These are phyloP conservation scores for Prunella vulgaris DNA, from an alignment of 257 asterid genomes.

Conservation along the genomic window DNA sequence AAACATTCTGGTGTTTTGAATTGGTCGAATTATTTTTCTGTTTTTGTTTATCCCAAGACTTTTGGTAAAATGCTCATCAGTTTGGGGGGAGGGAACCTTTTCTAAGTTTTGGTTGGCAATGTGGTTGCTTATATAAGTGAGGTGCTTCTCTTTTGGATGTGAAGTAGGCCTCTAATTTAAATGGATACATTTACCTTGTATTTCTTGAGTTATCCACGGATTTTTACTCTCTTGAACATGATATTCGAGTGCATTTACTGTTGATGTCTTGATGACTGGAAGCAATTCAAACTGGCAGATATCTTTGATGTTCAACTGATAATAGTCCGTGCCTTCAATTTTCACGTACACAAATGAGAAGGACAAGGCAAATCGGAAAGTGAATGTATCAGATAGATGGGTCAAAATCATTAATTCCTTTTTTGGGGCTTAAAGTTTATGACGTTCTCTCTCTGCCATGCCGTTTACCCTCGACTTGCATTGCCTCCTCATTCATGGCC, in stretches of 20 bases:
- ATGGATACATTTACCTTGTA: background rate
- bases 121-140: background rate
- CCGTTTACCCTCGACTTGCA: background rate
- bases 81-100: background rate
- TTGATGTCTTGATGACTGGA: background rate
- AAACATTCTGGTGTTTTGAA: background rate
- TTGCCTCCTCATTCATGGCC: background rate
- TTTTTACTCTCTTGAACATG: background rate
- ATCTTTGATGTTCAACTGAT: constrained; percentile 1
- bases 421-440: constrained; percentile 1
- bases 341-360: background rate
- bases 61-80: background rate
- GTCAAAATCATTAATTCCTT: background rate
- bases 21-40: background rate
- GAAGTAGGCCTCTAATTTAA: background rate
- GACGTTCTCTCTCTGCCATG: background rate
- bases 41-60: background rate
- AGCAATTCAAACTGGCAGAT: background rate
- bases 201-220: background rate
- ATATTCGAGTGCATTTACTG: background rate
- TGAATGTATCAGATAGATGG: background rate
- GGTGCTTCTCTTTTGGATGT: background rate
- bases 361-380: background rate
- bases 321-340: background rate
- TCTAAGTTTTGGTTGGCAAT: background rate